Evolutionary conservation across 345 rosid species (phyloP).

Genomic region (Sonneratia caseolaris): DNA sequence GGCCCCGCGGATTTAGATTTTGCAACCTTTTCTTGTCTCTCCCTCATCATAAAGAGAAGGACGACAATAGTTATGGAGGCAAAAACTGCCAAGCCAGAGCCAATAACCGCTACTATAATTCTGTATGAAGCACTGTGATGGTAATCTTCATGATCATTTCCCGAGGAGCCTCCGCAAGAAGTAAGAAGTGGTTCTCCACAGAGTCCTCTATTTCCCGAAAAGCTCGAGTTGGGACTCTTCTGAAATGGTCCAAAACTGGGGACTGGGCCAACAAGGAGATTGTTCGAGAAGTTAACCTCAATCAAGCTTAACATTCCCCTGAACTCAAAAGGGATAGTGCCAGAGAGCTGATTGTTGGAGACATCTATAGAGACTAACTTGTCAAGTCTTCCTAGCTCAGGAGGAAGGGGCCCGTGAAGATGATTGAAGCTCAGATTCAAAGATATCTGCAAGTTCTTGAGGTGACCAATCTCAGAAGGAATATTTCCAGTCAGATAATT

Average conservation of each 20-base stretch:
- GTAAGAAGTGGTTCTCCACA: slow-evolving; percentile 77
- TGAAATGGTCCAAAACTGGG: slow-evolving; percentile 77
- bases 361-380: slow-evolving; percentile 81
- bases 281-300: slow-evolving; percentile 80
- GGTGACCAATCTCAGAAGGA: slow-evolving; percentile 60
- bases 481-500: slow-evolving; percentile 76
- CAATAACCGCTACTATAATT: slow-evolving; percentile 71
- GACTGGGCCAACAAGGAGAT: slow-evolving; percentile 58
- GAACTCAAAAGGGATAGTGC: slow-evolving; percentile 56
- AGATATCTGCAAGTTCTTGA: slow-evolving; percentile 61
- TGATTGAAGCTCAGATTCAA: slow-evolving; percentile 76
- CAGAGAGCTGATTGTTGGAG: slow-evolving; percentile 74
- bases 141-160: slow-evolving; percentile 31
- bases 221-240: slow-evolving; percentile 76
- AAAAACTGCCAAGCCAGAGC: slow-evolving; percentile 87
- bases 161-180: slow-evolving; percentile 37
- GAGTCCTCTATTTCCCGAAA: slow-evolving; percentile 66
- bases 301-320: slow-evolving; percentile 88
- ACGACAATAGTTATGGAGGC: slow-evolving; percentile 74
- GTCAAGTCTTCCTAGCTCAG: slow-evolving; percentile 69
- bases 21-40: slow-evolving; percentile 79
- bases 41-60: slow-evolving; percentile 88
- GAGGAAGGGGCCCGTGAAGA: slow-evolving; percentile 73
- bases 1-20: slow-evolving; percentile 39
- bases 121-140: slow-evolving; percentile 80